Evolutionary conservation across 192 early-diverging fungal species (phyloP).

Genomic region (Phycomyces blakesleeanus): DNA sequence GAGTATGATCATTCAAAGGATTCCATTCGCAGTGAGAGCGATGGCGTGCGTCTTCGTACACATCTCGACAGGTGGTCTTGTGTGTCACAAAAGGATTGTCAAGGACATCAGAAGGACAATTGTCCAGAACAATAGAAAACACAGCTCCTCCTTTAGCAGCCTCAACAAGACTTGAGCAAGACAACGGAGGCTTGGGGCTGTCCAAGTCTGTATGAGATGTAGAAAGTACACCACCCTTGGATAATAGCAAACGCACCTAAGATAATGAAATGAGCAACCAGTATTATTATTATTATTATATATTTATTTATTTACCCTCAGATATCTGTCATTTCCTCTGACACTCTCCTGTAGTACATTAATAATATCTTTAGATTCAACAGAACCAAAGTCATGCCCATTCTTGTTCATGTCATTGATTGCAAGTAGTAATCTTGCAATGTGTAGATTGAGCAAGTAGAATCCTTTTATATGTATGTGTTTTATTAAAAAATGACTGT

Average conservation of each 20-base stretch:
- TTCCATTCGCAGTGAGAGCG: constrained; percentile 32
- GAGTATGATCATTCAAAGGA: constrained; percentile 7
- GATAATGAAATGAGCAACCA: neutral
- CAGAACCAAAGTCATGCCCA: neutral
- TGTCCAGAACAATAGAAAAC: constrained; percentile 39
- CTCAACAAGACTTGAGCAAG: neutral
- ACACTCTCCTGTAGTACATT: neutral
- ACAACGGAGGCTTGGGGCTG: neutral
- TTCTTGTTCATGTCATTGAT: neutral
- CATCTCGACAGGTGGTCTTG: constrained; percentile 50
- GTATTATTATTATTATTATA: neutral
- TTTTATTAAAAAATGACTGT: too few relatives aligned
- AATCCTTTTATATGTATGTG: constrained; percentile 13
- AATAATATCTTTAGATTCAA: neutral
- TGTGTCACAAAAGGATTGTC: constrained; percentile 41
- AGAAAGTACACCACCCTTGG: constrained; percentile 6
- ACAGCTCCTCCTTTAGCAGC: neutral
- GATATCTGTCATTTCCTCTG: too few relatives aligned
- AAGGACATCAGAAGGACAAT: constrained; percentile 15
- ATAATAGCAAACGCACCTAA: constrained; percentile 24
- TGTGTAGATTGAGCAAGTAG: constrained; percentile 17
- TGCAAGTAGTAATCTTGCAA: constrained; percentile 1
- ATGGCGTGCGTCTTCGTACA: constrained; percentile 44
- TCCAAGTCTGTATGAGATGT: constrained; percentile 15
- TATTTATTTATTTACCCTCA: neutral